phyloP scores from a whole-genome alignment of 208 protist species.

The Acanthamoeba healyi region DNA sequence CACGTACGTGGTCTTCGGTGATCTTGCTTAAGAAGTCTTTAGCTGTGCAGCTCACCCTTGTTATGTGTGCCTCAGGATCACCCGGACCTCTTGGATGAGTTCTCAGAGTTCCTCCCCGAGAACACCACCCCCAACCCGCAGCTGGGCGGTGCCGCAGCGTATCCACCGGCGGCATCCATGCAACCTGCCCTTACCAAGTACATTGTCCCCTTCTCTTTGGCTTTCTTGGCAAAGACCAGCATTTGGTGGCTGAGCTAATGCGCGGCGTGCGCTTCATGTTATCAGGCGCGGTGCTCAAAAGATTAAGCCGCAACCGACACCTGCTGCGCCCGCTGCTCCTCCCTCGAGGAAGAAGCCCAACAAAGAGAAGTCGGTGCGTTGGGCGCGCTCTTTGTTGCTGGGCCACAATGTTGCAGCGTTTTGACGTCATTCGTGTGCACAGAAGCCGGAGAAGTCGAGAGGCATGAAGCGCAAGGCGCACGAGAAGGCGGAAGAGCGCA shows the following conservation, averaged over 20 bases:
- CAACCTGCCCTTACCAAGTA: neutral
- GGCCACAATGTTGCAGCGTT: neutral
- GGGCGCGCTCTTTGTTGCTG: neutral
- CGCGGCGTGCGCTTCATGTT: no score
- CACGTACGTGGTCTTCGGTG: no score
- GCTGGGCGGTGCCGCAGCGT: neutral
- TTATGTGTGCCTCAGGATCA: slow-evolving; percentile 69
- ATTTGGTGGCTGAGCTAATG: no score
- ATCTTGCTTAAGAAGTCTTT: neutral
- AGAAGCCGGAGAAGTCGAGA: slow-evolving; percentile 54
- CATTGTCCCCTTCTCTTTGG: neutral
- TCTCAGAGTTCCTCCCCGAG: slow-evolving; percentile 91
- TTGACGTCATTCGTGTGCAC: neutral
- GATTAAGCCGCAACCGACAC: neutral
- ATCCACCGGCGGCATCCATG: neutral
- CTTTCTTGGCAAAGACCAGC: neutral
- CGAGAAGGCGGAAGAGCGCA: slow-evolving; percentile 44
- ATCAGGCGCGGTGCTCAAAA: slow-evolving; percentile 16
- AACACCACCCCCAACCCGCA: slow-evolving; percentile 38
- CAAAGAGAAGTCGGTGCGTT: neutral
- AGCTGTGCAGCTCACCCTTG: no score
- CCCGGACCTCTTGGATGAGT: slow-evolving; percentile 90
- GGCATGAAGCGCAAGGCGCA: slow-evolving; percentile 54
- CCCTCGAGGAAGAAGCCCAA: neutral
- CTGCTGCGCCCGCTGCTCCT: neutral